Base-by-base conservation (phyloP, 306 rosid genomes). In the Sicyos baderoa region DNA sequence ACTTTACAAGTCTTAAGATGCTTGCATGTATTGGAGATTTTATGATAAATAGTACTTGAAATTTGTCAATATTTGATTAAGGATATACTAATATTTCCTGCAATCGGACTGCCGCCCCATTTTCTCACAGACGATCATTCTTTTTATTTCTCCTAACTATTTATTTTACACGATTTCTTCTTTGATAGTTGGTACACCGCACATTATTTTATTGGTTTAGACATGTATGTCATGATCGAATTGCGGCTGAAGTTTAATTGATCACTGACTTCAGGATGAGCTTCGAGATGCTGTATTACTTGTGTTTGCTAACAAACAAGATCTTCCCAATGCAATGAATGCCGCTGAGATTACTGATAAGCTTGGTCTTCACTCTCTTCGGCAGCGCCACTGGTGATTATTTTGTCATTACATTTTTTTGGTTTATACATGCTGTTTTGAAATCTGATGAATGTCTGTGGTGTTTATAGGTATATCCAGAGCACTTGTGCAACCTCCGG, bases 401-500 rank as follows among this genome's bases (percentile, higher is more conserved):
- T 81, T 62, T 29, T 80, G 51, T 17, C 54, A 18, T 49, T 35
- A 64, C 59, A 49, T 17, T 15, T 10, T 10, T 50, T 35, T 56
- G 37, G 63, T 45, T 19, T 23, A 19, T 63, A 9, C 47, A 55
- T 59, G 25, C 35, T 57, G 53, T 69, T 73, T 63, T 63, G 64
- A 66, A 45, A 9, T 66, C 21, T 71, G 59, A 40, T 65, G 42
- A 50, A 54, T 63, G 48, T 58, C 52, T 52, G 17, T 70, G 83
- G 61, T 50, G 76, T 75, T 70, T 72, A 64, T 84, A 87, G 93
- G 93, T 87, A 87, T 78, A 87, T 87, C 75, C 93, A 87, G 85
- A 87, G 93, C 85, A 87, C 93, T 44, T 87, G 93, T 81, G 93
- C 93, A 70, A 87, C 93, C 62, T 87, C 93, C 54, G 93, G 93